Percentiles rank a stretch among this genome's conserved stretches.
Conservation (phyloP, 2,329 filamentous ascomycete genomes). For the Xylariomycetidae sp. region DNA sequence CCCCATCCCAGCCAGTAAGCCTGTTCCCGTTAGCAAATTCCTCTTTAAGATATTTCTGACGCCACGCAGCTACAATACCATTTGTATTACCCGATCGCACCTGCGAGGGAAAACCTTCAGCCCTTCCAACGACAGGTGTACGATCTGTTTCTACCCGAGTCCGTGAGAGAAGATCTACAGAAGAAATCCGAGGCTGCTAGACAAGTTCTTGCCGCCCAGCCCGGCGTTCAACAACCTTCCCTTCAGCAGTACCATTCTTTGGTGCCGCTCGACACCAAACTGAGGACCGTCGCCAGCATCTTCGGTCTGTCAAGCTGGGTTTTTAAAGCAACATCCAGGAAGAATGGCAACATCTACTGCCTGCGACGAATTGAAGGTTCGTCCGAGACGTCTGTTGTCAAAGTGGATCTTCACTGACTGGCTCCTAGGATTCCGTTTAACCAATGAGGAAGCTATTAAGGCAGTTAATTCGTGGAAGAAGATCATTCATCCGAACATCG, state of each 20-base stretch:
- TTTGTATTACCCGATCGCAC: constrained; percentile 81
- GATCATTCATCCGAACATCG: constrained; percentile 74
- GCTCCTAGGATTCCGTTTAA: constrained; percentile 68
- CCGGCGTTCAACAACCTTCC: constrained; percentile 57
- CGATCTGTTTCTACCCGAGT: constrained; percentile 88
- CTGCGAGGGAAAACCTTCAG: constrained; percentile 67
- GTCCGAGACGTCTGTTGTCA: too few species aligned
- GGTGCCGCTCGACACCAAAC: constrained; percentile 78
- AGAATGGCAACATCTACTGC: constrained; percentile 85
- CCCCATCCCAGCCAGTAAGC: constrained; percentile 57
- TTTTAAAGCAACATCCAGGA: constrained; percentile 87
- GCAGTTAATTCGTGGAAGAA: constrained; percentile 87
- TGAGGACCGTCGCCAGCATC: constrained; percentile 70
- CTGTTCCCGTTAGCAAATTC: constrained; percentile 2
- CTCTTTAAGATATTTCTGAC: constrained; percentile 12
- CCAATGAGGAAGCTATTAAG: constrained; percentile 83
- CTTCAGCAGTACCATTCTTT: constrained; percentile 90
- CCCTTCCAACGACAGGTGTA: constrained; percentile 83
- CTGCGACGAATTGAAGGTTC: constrained; percentile 77
- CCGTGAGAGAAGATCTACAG: constrained; percentile 81
- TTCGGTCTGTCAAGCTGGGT: constrained; percentile 92
- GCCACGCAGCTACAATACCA: constrained; percentile 74
- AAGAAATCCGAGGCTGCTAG: constrained; percentile 81
- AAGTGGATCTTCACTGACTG: constrained; percentile 8
- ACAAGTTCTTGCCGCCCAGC: constrained; percentile 74